Conservation (phyloP, 2,329 filamentous ascomycete genomes). For the Lachnellula arida region DNA sequence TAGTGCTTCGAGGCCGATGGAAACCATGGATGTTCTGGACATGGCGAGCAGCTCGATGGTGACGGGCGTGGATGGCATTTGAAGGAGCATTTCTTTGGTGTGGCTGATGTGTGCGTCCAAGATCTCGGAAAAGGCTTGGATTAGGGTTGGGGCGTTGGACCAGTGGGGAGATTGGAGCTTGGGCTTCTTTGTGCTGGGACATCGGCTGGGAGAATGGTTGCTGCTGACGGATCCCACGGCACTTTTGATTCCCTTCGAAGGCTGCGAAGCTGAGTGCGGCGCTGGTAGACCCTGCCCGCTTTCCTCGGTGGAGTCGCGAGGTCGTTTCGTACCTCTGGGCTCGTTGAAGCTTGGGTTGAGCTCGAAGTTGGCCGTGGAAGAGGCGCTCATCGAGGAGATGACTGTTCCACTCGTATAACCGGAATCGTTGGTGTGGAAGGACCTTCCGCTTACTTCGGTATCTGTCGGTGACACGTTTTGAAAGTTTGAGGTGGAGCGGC, state of each 20-base stretch:
- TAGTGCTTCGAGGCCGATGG: constrained; percentile 24
- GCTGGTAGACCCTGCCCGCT: neutral
- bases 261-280: neutral
- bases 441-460: constrained; percentile 17
- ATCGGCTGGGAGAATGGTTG: constrained; percentile 16
- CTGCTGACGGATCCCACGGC: constrained; percentile 2
- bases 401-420: constrained; percentile 24
- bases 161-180: constrained; percentile 18
- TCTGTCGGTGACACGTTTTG: constrained; percentile 13
- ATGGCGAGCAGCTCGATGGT: constrained; percentile 20
- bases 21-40: constrained; percentile 22
- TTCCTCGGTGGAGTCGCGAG: constrained; percentile 10
- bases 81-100: constrained; percentile 17
- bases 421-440: constrained; percentile 21
- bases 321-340: constrained; percentile 13
- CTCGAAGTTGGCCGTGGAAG: constrained; percentile 9
- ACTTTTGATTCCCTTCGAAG: neutral
- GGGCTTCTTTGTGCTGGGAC: constrained; percentile 13
- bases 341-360: constrained; percentile 12
- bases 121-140: constrained; percentile 23
- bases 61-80: constrained; percentile 15
- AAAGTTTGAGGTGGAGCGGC: constrained; percentile 5
- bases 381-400: constrained; percentile 5
- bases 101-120: constrained; percentile 22
- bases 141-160: constrained; percentile 14